Evolutionary conservation across 2,329 filamentous ascomycete species (phyloP), one percentile per base, ranked within the genome.

Genomic region (Aspergillus thermomutatus): DNA sequence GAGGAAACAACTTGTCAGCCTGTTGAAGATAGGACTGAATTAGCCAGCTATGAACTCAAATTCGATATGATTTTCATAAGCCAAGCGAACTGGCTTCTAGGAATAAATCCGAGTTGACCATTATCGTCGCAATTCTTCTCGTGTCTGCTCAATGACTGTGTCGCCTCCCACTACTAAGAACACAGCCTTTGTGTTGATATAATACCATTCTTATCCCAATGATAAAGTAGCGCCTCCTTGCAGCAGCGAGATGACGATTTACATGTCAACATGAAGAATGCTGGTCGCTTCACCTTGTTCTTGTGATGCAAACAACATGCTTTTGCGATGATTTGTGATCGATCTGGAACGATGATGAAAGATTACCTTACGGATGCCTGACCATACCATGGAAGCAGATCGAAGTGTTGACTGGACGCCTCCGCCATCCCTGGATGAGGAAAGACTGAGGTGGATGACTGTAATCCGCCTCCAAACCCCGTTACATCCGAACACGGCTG

Each of bases 401-500:
- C 2, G 31, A 37, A 37, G 14, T 37, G 14, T 3, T 17, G 14
- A 17, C 31, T 37, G 31, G 31, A n/a, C 14, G 31, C 31, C 31
- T 14, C 7, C 14, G 14, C 31, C 4, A 7, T 17, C 31, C 14
- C 31, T 37, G 31, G 25, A 26, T 5, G 25, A 26, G 25, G 4
- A 26, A 6, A 26, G 31, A n/a, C 31, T 34, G 31, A 34, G 31
- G 14, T 17, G 43, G 17, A 45, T 25, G 41, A 4, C 6, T 9
- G 10, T 11, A 46, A 10, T 46, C 43, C 21, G 43, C 19, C 49
- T 14, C 52, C 49, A 58, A 63, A 60, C 50, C 50, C 69, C 68
- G 69, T 66, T 70, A 69, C 69, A 66, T 69, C 69, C 69, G 67
- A 64, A 50, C 57, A 54, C 56, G 59, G 58, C 52, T 23, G 10